Conservation (phyloP, 2,329 filamentous ascomycete species). For the Beauveria australis region DNA sequence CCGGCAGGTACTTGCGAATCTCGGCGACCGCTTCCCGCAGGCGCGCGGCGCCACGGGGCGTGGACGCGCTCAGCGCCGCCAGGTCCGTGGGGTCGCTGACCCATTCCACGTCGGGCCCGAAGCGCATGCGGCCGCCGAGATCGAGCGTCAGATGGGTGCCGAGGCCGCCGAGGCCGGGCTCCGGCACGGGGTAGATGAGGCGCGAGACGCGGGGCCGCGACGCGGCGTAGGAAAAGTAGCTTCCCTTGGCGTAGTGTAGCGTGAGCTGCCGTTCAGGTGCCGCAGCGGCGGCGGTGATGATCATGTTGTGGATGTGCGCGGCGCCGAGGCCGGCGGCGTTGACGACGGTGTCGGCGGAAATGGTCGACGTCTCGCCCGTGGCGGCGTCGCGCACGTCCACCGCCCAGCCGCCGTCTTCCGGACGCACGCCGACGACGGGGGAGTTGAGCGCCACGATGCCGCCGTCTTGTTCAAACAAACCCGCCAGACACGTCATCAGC, state of each 20-base stretch:
- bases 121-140: constrained; percentile 72
- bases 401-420: constrained; percentile 56
- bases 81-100: constrained; percentile 63
- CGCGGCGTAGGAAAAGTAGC: constrained; percentile 79
- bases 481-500: constrained; percentile 73
- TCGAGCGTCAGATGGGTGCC: constrained; percentile 94
- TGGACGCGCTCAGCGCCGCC: constrained; percentile 33
- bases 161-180: constrained; percentile 72
- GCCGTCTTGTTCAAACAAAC: constrained; percentile 66
- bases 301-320: constrained; percentile 71
- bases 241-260: constrained; percentile 85
- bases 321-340: constrained; percentile 82
- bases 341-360: constrained; percentile 69
- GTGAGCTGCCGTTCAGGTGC: constrained; percentile 40
- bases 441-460: constrained; percentile 67
- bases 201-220: constrained; percentile 56
- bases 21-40: constrained; percentile 61
- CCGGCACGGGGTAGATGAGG: constrained; percentile 80
- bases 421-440: constrained; percentile 51
- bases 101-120: constrained; percentile 96
- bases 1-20: constrained; percentile 73
- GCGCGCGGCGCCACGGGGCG: constrained; percentile 41
- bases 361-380: constrained; percentile 41
- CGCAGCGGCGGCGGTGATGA: constrained; percentile 35
- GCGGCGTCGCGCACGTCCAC: constrained; percentile 45